Evolutionary conservation across 1,139 yeast species (phyloP), one percentile per base, ranked within the genome.

Genomic region (Nematodospora anomalae): DNA sequence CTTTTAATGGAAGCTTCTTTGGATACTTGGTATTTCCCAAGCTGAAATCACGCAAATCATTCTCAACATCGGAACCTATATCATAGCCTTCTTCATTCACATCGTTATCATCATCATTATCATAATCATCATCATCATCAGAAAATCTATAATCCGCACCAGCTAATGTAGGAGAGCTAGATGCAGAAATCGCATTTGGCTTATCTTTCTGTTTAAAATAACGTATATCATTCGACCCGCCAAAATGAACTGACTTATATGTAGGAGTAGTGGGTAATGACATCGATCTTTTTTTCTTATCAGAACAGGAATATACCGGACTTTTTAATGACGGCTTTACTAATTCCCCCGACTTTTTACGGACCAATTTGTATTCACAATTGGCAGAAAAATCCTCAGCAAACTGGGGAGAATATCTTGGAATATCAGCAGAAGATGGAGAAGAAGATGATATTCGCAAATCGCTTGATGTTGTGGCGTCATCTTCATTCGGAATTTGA

Each of bases 261-360:
- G 84, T 76, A 1, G 86, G 85, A 3, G 94, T 82, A 1, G 83
- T 66, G 3, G 96, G 96, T 64, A 85, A 71, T 9, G 89, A 80
- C 47, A 72, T 71, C 23, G 73, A 55, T 38, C 86, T 63, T 15
- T 58, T 58, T 15, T 58, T 57, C 29, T 63, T 62, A 29, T 77
- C 60, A 29, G 50, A 51, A 62, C 62, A 41, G 65, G 74, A 38
- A 33, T 7, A 44, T 16, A 15, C 52, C 9, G 41, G 40, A 32
- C 39, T 37, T 53, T 82, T 84, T 37, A 87, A 67, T 16, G 87
- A 80, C 3, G 90, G 78, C 53, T 85, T 84, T 33, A 87, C 84
- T 27, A 84, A 65, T 54, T 87, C 95, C 16, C 95, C 95, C 4
- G 87, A 78, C 60, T 87, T 87, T 54, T 82, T 84, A 16, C 88